Conservation (phyloP, 306 rosid species). For the Acmispon strigosus region DNA sequence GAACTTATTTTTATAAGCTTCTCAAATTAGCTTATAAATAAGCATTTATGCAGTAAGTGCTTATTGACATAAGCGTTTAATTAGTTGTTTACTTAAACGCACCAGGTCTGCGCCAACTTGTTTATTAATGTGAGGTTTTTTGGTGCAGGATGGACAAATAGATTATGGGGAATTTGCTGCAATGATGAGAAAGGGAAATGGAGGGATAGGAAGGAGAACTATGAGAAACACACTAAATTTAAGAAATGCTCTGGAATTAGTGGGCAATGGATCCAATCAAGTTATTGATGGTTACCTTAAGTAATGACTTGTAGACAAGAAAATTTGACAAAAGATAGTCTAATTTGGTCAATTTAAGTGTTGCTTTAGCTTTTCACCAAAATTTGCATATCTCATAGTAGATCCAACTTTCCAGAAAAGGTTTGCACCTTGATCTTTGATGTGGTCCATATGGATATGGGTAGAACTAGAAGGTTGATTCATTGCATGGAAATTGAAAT, state of each 20-base stretch:
- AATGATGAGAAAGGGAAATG: slow-evolving; percentile 64
- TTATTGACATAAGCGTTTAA: too few species aligned
- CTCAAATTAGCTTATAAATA: too few species aligned
- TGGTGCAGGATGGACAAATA: slow-evolving; percentile 60
- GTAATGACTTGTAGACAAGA: slow-evolving; percentile 13
- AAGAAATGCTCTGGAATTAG: slow-evolving; percentile 40
- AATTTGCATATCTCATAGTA: not conserved
- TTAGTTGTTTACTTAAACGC: too few species aligned
- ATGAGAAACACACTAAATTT: slow-evolving; percentile 48
- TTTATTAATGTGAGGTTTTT: slow-evolving; percentile 11
- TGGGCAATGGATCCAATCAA: slow-evolving; percentile 31
- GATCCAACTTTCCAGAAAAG: not conserved
- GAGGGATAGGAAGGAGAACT: slow-evolving; percentile 56
- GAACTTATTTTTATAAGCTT: too few species aligned
- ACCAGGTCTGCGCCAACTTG: not conserved
- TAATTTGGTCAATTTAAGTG: not conserved
- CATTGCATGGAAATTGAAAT: slow-evolving; percentile 8
- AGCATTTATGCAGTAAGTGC: too few species aligned
- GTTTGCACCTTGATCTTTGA: not conserved
- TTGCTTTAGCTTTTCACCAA: slow-evolving; percentile 14
- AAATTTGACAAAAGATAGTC: slow-evolving; percentile 2
- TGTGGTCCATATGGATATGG: not conserved
- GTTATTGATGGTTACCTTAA: slow-evolving; percentile 29
- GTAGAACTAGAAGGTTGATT: not conserved
- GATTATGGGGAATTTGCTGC: slow-evolving; percentile 58